Conservation (phyloP, 257 asterid genomes). For the Asclepias syriaca region DNA sequence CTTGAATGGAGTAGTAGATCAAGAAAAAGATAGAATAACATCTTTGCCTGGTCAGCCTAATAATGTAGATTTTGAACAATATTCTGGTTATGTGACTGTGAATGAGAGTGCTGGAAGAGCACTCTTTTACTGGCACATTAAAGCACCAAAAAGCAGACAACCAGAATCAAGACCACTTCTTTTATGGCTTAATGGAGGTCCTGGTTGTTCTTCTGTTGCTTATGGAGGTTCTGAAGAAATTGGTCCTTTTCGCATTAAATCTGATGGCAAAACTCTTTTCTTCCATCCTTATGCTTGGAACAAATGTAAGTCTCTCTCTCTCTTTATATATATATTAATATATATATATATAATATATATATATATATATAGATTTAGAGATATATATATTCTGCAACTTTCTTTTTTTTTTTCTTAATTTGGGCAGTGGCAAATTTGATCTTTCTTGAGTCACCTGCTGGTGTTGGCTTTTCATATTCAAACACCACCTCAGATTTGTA, state of each 20-base stretch:
- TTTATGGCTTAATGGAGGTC: conserved; percentile 99
- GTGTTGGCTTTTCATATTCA: conserved; percentile 94
- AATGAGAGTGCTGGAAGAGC: conserved; percentile 75
- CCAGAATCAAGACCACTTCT: conserved; percentile 81
- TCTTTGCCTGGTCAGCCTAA: conserved; percentile 88
- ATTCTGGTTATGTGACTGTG: conserved; percentile 82
- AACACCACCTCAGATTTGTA: conserved; percentile 84
- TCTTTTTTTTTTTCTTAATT: conserved; percentile 18
- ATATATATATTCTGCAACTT: conserved; percentile 6
- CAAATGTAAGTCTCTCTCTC: conserved; percentile 50
- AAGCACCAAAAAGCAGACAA: conserved; percentile 47
- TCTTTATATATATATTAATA: too few relatives aligned
- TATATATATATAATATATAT: too few relatives aligned
- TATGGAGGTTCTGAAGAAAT: conserved; percentile 94
- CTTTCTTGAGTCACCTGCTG: conserved; percentile 95
- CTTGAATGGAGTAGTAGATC: conserved; percentile 39
- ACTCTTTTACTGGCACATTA: conserved; percentile 87
- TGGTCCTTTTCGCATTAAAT: conserved; percentile 84
- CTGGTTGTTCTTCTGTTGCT: conserved; percentile 97
- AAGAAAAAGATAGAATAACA: conserved; percentile 62
- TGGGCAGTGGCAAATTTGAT: conserved; percentile 92
- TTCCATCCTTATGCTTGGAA: conserved; percentile 87
- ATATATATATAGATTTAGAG: too few relatives aligned
- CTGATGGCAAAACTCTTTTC: conserved; percentile 81
- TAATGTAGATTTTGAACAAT: conserved; percentile 57